These are phyloP conservation scores for Beauveria australis DNA, from an alignment of 2,329 filamentous ascomycete species.

Conservation along the genomic window DNA sequence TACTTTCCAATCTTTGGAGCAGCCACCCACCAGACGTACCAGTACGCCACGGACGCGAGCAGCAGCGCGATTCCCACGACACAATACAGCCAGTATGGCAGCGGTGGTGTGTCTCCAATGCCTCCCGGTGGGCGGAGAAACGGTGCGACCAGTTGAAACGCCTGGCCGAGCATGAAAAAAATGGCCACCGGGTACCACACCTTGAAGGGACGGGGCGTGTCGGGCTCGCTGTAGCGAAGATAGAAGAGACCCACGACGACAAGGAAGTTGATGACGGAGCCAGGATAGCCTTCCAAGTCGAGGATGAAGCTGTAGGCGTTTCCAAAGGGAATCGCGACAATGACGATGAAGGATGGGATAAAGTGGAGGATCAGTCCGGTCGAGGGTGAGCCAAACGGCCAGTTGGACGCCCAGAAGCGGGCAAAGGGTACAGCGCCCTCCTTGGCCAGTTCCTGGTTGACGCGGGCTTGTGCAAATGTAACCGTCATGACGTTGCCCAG, in stretches of 20 bases:
- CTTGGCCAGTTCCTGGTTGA: slow-evolving; percentile 15
- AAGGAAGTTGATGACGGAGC: slow-evolving; percentile 13
- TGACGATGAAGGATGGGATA: slow-evolving; percentile 15
- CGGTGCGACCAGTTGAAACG: slow-evolving; percentile 16
- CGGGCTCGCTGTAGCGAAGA: slow-evolving; percentile 14
- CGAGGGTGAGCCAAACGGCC: slow-evolving; percentile 14
- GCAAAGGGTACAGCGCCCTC: slow-evolving; percentile 14
- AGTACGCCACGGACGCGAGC: slow-evolving; percentile 15
- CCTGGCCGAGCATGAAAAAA: slow-evolving; percentile 17
- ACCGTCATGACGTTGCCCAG: slow-evolving; percentile 15
- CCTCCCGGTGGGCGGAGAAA: slow-evolving; percentile 16
- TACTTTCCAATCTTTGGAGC: slow-evolving; percentile 15
- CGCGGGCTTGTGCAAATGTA: slow-evolving; percentile 14
- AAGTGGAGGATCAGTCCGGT: slow-evolving; percentile 14
- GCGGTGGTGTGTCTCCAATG: slow-evolving; percentile 15
- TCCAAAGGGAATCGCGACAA: slow-evolving; percentile 17
- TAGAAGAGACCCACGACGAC: slow-evolving; percentile 15
- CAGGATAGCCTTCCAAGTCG: slow-evolving; percentile 13
- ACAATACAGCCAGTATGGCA: slow-evolving; percentile 18
- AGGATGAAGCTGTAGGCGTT: slow-evolving; percentile 15
- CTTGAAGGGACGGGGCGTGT: slow-evolving; percentile 14
- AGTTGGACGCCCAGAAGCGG: slow-evolving; percentile 15
- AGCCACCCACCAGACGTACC: slow-evolving; percentile 17
- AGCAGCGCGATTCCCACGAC: slow-evolving; percentile 16
- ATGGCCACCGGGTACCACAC: slow-evolving; percentile 16